phyloP scores from a whole-genome alignment of 192 early-diverging fungal species.

The Allomyces javanicus region DNA sequence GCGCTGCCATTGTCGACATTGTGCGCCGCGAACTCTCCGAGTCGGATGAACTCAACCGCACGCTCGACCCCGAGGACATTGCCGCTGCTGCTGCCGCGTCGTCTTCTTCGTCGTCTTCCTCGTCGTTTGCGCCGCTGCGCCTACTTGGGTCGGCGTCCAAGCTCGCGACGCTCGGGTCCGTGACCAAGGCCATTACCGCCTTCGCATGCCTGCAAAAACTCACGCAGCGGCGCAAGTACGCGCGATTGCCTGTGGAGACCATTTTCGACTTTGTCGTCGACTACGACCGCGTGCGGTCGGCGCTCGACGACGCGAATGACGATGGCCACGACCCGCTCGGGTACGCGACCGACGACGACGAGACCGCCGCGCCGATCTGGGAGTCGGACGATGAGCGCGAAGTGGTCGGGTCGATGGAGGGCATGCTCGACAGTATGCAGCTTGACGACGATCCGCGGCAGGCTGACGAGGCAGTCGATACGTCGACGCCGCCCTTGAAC shows the following conservation, averaged over 20 bases:
- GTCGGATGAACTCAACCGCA: constrained; percentile 38
- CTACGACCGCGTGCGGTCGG: neutral
- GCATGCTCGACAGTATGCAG: neutral
- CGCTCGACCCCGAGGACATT: neutral
- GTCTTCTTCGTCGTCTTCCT: too few species aligned
- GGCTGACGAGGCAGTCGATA: neutral
- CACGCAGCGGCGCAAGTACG: constrained; percentile 34
- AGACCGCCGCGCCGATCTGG: constrained; percentile 2
- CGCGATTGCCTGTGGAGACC: neutral
- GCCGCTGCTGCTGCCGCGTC: neutral
- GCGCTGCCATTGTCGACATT: constrained; percentile 60
- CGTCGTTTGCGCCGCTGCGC: neutral
- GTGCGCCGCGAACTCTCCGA: constrained; percentile 52
- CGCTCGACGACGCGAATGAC: neutral
- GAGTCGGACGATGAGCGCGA: neutral
- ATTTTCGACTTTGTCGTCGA: neutral
- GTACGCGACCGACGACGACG: constrained; percentile 19
- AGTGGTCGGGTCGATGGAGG: neutral
- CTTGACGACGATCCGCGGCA: neutral
- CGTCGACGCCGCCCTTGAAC: too few species aligned
- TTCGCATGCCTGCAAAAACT: constrained; percentile 71
- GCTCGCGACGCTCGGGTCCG: constrained; percentile 43
- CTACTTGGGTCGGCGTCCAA: constrained; percentile 34
- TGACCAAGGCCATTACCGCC: constrained; percentile 65
- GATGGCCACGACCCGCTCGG: constrained; percentile 7